These are phyloP conservation scores for Metrosideros polymorpha DNA, from an alignment of 441 rosid species.

Conservation along the genomic window DNA sequence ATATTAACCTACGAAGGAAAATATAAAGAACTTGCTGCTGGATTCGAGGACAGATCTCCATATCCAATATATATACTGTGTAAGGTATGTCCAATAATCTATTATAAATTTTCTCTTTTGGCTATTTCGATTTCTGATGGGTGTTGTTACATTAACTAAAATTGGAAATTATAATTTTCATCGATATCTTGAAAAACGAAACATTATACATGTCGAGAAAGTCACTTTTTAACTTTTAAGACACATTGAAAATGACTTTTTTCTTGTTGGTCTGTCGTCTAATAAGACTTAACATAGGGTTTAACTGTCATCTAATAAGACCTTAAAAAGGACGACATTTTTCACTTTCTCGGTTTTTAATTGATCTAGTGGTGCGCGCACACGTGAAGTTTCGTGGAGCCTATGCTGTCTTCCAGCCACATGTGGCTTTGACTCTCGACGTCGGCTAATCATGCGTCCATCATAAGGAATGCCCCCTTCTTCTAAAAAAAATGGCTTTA, in stretches of 20 bases:
- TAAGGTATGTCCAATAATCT: not conserved
- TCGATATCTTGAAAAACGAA: not conserved
- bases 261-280: not conserved
- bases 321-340: too few species aligned
- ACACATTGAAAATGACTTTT: not conserved
- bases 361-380: not conserved
- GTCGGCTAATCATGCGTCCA: not conserved
- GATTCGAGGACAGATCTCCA: slow-evolving; percentile 11
- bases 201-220: not conserved
- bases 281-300: not conserved
- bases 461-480: not conserved
- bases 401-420: not conserved
- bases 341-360: rapidly evolving
- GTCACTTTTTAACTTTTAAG: not conserved
- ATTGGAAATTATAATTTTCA: not conserved
- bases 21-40: not conserved
- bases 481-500: not conserved
- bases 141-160: not conserved
- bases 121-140: not conserved
- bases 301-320: not conserved
- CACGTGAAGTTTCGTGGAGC: not conserved
- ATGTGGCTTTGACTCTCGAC: not conserved
- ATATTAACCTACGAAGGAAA: not conserved
- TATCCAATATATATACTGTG: not conserved
- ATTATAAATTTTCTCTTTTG: not conserved